phyloP scores from a whole-genome alignment of 106 monocot genomes.

The Allium cepa region DNA sequence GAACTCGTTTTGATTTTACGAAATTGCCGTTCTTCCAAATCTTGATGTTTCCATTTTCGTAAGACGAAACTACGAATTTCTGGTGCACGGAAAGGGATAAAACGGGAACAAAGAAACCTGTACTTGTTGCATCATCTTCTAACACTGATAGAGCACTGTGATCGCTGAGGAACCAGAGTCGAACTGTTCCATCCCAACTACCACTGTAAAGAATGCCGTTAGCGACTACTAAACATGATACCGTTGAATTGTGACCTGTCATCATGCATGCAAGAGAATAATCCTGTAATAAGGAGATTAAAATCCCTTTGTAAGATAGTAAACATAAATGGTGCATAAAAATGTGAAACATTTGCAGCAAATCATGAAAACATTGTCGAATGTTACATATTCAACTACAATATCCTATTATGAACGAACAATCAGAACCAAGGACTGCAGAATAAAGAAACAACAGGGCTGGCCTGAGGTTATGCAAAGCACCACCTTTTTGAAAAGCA shows the following conservation, averaged over 20 bases:
- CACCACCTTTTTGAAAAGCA: no score
- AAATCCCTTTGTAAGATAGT: no score
- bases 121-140: constrained; percentile 21
- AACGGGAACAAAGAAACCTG: constrained; percentile 31
- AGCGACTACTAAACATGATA: constrained; percentile 58
- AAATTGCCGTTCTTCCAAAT: constrained; percentile 73
- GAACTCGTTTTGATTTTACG: constrained; percentile 48
- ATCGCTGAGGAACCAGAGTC: constrained; percentile 84
- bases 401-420: no score
- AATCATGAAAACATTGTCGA: no score
- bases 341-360: no score
- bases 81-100: constrained; percentile 48
- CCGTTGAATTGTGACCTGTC: constrained; percentile 82
- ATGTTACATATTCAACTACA: no score
- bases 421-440: no score
- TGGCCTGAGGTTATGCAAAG: no score
- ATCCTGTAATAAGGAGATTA: constrained; percentile 27
- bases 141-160: constrained; percentile 60
- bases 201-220: constrained; percentile 89
- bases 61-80: constrained; percentile 48
- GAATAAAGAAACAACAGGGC: no score
- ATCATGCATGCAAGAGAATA: constrained; percentile 59
- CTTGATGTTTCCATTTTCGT: constrained; percentile 81
- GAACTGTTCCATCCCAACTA: constrained; percentile 92
- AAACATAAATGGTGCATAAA: no score